Conservation (phyloP, 192 early-diverging fungal species). For the Phycomyces nitens region DNA sequence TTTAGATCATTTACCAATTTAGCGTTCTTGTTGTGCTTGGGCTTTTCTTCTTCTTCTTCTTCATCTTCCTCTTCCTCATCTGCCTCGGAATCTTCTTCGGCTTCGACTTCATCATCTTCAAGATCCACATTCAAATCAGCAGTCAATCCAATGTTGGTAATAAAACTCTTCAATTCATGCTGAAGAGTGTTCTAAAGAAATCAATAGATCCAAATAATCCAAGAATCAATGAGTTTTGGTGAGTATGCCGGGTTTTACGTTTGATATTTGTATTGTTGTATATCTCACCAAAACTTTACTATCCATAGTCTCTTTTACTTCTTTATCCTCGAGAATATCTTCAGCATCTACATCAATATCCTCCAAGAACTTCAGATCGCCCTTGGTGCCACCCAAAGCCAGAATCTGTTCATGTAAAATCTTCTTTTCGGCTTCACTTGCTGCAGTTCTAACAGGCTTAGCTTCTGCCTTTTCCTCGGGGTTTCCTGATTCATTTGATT, state of each 20-base stretch:
- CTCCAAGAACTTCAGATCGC: constrained; percentile 34
- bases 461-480: too few species aligned
- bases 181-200: constrained; percentile 20
- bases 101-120: constrained; percentile 25
- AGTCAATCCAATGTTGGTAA: constrained; percentile 29
- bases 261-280: not conserved
- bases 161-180: constrained; percentile 32
- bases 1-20: not conserved
- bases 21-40: not conserved
- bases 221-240: not conserved
- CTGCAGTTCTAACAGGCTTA: not conserved
- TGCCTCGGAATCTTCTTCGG: constrained; percentile 13
- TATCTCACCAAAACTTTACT: not conserved
- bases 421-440: constrained; percentile 5
- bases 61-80: constrained; percentile 23
- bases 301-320: not conserved
- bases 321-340: constrained; percentile 17
- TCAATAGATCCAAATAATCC: not conserved
- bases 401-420: constrained; percentile 27
- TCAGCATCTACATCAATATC: constrained; percentile 27
- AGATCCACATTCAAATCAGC: constrained; percentile 9
- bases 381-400: constrained; percentile 34
- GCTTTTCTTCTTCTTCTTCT: constrained; percentile 15
- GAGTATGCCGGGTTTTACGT: too few species aligned
- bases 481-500: too few species aligned